phyloP scores from a whole-genome alignment of 768 basidiomycete genomes.

The Rhodosporidiobolus odoratus region DNA sequence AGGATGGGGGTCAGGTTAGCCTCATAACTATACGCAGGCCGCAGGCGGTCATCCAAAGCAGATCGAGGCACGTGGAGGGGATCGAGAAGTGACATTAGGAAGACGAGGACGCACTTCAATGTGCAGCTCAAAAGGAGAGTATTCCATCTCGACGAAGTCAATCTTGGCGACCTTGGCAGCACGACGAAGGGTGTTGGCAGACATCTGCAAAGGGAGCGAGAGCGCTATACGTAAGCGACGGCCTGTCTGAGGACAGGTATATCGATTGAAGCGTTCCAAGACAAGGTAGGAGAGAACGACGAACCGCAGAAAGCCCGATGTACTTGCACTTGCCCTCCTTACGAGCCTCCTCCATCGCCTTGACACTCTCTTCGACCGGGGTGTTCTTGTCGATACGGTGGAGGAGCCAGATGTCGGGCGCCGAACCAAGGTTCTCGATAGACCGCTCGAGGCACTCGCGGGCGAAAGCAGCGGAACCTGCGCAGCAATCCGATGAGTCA shows the following conservation, averaged over 20 bases:
- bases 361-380: conserved; percentile 40
- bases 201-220: conserved; percentile 9
- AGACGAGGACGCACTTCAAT: conserved; percentile 20
- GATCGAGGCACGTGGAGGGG: neutral
- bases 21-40: neutral
- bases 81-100: neutral
- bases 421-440: conserved; percentile 9
- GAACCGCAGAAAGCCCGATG: conserved; percentile 59
- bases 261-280: neutral
- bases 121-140: conserved; percentile 26
- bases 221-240: neutral
- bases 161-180: conserved; percentile 54
- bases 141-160: conserved; percentile 60
- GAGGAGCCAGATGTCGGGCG: conserved; percentile 15
- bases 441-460: conserved; percentile 1
- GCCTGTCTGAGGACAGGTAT: neutral
- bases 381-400: conserved; percentile 23
- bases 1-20: neutral
- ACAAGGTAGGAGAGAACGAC: conserved; percentile 41
- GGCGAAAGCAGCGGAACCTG: conserved; percentile 16
- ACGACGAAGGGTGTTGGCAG: conserved; percentile 50
- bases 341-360: conserved; percentile 51
- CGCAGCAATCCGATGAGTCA: neutral
- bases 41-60: too few species aligned
- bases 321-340: conserved; percentile 59